Evolutionary conservation across 2,329 filamentous ascomycete genomes (phyloP), one percentile per base, ranked within the genome.

Genomic region (Nemania bipapillata): DNA sequence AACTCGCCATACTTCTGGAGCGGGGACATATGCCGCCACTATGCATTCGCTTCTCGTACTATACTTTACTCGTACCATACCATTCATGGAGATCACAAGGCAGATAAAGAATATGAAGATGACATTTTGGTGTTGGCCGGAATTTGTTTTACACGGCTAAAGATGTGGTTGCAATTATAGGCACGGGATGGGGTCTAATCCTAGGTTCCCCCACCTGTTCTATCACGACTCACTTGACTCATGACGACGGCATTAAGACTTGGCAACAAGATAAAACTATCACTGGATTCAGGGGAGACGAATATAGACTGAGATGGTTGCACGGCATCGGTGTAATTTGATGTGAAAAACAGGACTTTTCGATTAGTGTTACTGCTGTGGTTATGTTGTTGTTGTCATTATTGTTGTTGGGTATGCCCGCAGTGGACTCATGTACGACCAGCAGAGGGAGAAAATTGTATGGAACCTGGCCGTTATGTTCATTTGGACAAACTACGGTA

Each of bases 261-360:
- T 72, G 74, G 66, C 63, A 74, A 58, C 65, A 77, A 77, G 77
- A 77, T 71, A 77, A 77, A 77, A 77, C 61, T 72, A 72, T 64
- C 73, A 73, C 71, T 73, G 63, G 71, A 70, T 66, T 74, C 70
- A 68, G 70, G 68, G 72, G 72, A 77, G 73, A 73, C 67, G 66
- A 68, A 73, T 68, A 78, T 79, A 79, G 77, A 79, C 74, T 73
- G 71, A 70, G 64, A 71, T 69, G 66, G 72, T 70, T 72, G 70
- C 74, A 76, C 76, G 72, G 72, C 72, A 77, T 74, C 65, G 72
- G 72, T 75, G 76, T 77, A 75, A 77, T 76, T 75, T 74, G 73
- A 73, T 71, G 72, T 64, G 65, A 65, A 70, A 74, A 77, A 71
- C 68, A 61, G 70, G 65, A 68, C 57, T 62, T 64, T 70, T 61